phyloP scores from a whole-genome alignment of 2,329 filamentous ascomycete species.

The Colletotrichum sojae region DNA sequence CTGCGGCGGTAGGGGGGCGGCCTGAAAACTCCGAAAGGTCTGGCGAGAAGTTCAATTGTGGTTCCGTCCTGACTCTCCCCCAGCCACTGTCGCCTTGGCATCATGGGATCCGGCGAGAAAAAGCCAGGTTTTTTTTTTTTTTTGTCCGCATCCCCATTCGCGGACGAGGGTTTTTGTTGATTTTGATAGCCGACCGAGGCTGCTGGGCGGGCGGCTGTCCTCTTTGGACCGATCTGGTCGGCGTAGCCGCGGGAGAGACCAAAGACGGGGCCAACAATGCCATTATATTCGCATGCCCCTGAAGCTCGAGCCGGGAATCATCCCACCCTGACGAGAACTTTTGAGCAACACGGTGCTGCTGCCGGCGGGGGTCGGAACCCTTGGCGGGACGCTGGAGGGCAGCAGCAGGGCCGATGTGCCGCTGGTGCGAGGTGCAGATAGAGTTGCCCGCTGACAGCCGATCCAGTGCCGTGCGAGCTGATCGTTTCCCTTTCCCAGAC shows the following conservation, averaged over 20 bases:
- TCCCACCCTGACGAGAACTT: slow-evolving; percentile 25
- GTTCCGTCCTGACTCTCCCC: slow-evolving; percentile 33
- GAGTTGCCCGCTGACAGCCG: slow-evolving; percentile 39
- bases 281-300: slow-evolving; percentile 21
- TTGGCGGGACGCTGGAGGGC: slow-evolving; percentile 9
- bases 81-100: slow-evolving; percentile 37
- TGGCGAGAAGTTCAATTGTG: slow-evolving; percentile 31
- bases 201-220: slow-evolving; percentile 20
- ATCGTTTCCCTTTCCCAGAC: slow-evolving; percentile 31
- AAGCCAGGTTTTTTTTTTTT: slow-evolving; percentile 37
- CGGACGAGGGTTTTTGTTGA: slow-evolving; percentile 12
- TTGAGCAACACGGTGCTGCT: not conserved
- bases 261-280: slow-evolving; percentile 26
- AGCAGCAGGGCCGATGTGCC: slow-evolving; percentile 26
- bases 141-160: not conserved
- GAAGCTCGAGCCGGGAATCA: slow-evolving; percentile 21
- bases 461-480: slow-evolving; percentile 35
- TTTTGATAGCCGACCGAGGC: slow-evolving; percentile 31
- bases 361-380: slow-evolving; percentile 8
- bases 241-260: slow-evolving; percentile 25
- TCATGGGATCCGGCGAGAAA: slow-evolving; percentile 14
- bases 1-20: slow-evolving; percentile 35
- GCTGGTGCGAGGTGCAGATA: slow-evolving; percentile 40
- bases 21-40: slow-evolving; percentile 41
- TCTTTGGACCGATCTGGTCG: slow-evolving; percentile 24